Base-by-base conservation (phyloP, 73 alveolate species). In the Paramecium caudatum region DNA sequence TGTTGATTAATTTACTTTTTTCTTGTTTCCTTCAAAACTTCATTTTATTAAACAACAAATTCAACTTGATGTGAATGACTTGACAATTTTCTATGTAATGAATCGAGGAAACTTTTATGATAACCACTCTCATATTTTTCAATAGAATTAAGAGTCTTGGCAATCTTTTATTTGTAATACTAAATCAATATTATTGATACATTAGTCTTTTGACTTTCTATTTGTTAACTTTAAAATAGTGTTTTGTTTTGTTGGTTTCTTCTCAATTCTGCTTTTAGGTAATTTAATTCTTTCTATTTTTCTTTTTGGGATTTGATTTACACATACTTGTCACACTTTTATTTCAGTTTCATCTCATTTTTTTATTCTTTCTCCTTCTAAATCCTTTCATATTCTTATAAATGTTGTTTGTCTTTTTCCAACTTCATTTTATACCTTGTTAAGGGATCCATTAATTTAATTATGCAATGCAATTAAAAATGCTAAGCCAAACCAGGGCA, bases 401-500 rank as follows among this genome's bases (percentile, higher is more conserved):
- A 19, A 55, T 55, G 80, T 5, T 55, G 30, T 55, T 55, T 55
- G 30, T 55, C 80, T 55, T 55, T 55, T 55, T 55, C 80, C 30
- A 55, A 55, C 30, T 55, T 55, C 80, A 55, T 55, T 55, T 55
- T 55, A 43, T 55, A 55, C 80, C 80, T 55, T 12, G 80, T 55
- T 55, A 55, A 55, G 7, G 80, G 80, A 55, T 55, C 80, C 80
- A 55, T 55, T 10, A 27, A 27, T 27, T 55, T 5, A 55, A 55
- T 55, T 23, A 23, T 55, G 80, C 41, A 55, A 55, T 23, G 80
- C 30, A 55, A 7, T 55, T 55, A 55, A 55, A 55, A 55, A 55
- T 55, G 41, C 30, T 55, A 1, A 4, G 80, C 80, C 30, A 27
- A 55, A 55, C 46, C 80, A 55, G 80, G 88, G 17, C 19, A 74